Base-by-base conservation (phyloP, 129 eudicot species). In the sunflower (Helianthus annuus) region DNA sequence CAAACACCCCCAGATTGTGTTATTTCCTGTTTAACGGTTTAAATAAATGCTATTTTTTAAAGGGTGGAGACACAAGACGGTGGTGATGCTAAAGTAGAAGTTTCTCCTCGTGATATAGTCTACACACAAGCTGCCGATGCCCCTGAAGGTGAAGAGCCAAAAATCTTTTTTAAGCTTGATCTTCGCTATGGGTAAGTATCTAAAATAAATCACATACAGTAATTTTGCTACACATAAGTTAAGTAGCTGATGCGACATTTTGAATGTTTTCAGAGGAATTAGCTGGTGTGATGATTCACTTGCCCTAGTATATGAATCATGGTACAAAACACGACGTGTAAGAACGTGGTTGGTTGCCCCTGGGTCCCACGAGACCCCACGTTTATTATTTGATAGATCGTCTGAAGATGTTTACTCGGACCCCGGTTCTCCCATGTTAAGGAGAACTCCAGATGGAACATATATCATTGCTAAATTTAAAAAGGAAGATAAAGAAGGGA, bases 11-110 rank as follows among this genome's bases (percentile, higher is more conserved):
- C 39, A 7, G 7, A 7, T 34, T 61, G 11, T 39, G 24, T 17
- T 11, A 13, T 70, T 70, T 72, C 19, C 22, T 61, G 58, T 16
- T 27, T 46, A 32, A 48, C 2, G 10, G 38, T 51, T 27, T n/a
- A 29, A 3, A 11, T 54, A 55, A 36, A 62, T 64, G 71, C 40
- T 53, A 45, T 22, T 22, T 45, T 74, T 75, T 51, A 19, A 70
- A 93, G 98, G 97, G 97, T 80, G 78, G 97, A 93, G 92, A 93
- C 98, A 24, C 96, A 89, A 82, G 98, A 93, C 58, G 98, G 96
- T 7, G 98, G 98, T 65, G 97, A 93, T 85, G 95, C 98, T 29
- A 93, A 83, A 90, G 83, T 89, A 58, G 97, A 93, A 78, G 96
- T 83, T 68, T 93, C 98, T 71, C 98, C 98, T 44, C 98, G 98